Evolutionary conservation across 306 rosid genomes (phyloP).

Genomic region (Prunus dulcis): DNA sequence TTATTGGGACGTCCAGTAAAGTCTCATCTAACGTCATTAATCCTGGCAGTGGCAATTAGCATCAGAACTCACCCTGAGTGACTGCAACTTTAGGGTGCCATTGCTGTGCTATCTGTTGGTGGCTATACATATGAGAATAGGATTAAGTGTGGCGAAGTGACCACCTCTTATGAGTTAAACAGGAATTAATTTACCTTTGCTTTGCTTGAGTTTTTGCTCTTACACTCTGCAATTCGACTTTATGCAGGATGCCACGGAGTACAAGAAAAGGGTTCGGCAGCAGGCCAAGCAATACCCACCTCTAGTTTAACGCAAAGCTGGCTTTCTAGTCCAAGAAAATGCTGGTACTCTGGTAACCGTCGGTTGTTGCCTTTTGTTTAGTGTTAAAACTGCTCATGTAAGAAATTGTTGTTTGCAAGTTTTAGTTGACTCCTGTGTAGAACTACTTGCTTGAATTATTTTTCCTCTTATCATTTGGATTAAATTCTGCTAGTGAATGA

Average conservation of each 20-base stretch:
- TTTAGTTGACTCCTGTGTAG: conserved; percentile 33
- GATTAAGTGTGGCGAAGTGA: conserved; percentile 6
- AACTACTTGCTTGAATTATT: conserved; percentile 17
- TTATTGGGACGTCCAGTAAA: neutral
- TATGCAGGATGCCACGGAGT: conserved; percentile 74
- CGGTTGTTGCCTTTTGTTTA: conserved; percentile 35
- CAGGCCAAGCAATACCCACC: conserved; percentile 92
- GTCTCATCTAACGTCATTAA: neutral
- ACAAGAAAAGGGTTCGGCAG: conserved; percentile 78
- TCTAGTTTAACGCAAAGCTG: conserved; percentile 48
- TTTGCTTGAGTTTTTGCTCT: neutral
- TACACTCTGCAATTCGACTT: conserved; percentile 16
- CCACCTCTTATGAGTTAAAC: neutral
- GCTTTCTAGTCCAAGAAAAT: conserved; percentile 23
- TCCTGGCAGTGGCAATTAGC: neutral
- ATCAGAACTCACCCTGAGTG: neutral
- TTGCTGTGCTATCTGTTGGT: neutral
- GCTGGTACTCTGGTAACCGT: conserved; percentile 33
- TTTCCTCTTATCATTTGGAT: conserved; percentile 23
- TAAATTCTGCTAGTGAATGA: conserved; percentile 47
- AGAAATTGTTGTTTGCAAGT: conserved; percentile 30
- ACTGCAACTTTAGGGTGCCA: neutral
- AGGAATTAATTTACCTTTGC: neutral
- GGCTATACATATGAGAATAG: conserved; percentile 13
- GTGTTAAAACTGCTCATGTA: conserved; percentile 22